Base-by-base conservation (phyloP, 2,329 filamentous ascomycete species). In the Fusarium verrucosum region DNA sequence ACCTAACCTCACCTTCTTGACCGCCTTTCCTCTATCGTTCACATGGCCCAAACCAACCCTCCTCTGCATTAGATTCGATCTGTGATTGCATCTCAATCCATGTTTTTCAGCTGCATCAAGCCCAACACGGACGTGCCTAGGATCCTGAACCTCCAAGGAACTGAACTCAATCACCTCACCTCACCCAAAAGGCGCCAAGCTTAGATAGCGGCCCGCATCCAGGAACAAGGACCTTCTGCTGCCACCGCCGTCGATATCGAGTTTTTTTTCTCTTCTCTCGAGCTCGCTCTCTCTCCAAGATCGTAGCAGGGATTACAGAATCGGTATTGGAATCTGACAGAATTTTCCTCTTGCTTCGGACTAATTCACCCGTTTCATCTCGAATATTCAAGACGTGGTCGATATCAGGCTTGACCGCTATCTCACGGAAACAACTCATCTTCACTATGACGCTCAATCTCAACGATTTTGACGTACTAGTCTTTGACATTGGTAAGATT, bases 401-500 rank as follows among this genome's bases (percentile, higher is more conserved):
- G 26, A 56, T 49, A 52, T 55, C 57, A 51, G 40, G 50, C 52
- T 47, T 70, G 58, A 63, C 62, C 64, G 64, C 60, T 62, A 50
- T 50, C 37, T 62, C 46, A 53, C 63, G 50, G 38, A 56, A 46
- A 43, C 32, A 47, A 40, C 41, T 52, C 45, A 28, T 40, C 23
- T 38, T 43, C 43, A 62, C 57, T 23, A 67, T 72, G 68, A 60
- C 67, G 41, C 61, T 64, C 53, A 71, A 67, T 46, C 70, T 76
- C 37, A 68, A 64, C 41, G 64, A 72, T 30, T 73, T 71, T 50
- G 72, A 77, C 46, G 68, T 77, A 22, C 54, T 78, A 26, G 61
- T 78, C 25, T 76, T 78, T 43, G 76, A 78, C 41, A 78, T 78
- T 65, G 76, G 76, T 78, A 75, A 72, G 70, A 68, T 35, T 56